These are phyloP conservation scores for Penicillium polonicum DNA, from an alignment of 2,329 filamentous ascomycete species.

Conservation along the genomic window DNA sequence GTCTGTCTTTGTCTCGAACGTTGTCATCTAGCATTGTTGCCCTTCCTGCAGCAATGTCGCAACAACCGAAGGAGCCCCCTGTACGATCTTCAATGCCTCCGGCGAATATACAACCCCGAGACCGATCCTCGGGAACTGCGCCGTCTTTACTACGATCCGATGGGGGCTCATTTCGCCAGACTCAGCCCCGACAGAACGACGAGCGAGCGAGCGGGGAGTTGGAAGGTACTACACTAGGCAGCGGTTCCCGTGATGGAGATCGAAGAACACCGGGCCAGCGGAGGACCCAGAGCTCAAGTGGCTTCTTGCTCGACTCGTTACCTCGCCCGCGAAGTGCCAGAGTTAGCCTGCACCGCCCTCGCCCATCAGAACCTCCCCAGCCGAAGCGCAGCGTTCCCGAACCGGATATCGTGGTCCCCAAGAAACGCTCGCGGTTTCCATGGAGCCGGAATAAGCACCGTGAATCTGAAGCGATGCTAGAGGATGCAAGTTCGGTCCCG, in stretches of 20 bases:
- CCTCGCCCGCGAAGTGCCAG: slow-evolving; percentile 29
- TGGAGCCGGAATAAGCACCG: slow-evolving; percentile 36
- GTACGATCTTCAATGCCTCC: slow-evolving; percentile 16
- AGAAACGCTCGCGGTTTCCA: slow-evolving; percentile 37
- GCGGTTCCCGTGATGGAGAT: slow-evolving; percentile 38
- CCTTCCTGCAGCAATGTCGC: slow-evolving; percentile 23
- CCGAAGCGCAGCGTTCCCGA: slow-evolving; percentile 45
- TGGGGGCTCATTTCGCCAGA: slow-evolving; percentile 19
- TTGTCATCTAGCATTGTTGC: slow-evolving; percentile 23
- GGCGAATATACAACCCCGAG: slow-evolving; percentile 12
- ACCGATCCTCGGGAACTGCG: not conserved
- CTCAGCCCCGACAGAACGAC: slow-evolving; percentile 27
- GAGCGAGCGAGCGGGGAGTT: slow-evolving; percentile 34
- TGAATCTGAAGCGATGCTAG: slow-evolving; percentile 32
- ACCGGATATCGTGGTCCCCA: slow-evolving; percentile 33
- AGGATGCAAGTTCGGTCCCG: slow-evolving; percentile 12
- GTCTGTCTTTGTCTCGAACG: slow-evolving; percentile 21
- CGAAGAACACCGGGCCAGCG: slow-evolving; percentile 26
- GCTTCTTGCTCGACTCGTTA: slow-evolving; percentile 48
- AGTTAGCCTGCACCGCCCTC: slow-evolving; percentile 25
- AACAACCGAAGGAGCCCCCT: slow-evolving; percentile 19
- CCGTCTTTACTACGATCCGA: slow-evolving; percentile 15
- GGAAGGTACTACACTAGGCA: slow-evolving; percentile 39
- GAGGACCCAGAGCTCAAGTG: slow-evolving; percentile 37
- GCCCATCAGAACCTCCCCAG: slow-evolving; percentile 30